Evolutionary conservation across 768 basidiomycete genomes (phyloP), one percentile per base, ranked within the genome.

Genomic region (Boletus subcaerulescens): DNA sequence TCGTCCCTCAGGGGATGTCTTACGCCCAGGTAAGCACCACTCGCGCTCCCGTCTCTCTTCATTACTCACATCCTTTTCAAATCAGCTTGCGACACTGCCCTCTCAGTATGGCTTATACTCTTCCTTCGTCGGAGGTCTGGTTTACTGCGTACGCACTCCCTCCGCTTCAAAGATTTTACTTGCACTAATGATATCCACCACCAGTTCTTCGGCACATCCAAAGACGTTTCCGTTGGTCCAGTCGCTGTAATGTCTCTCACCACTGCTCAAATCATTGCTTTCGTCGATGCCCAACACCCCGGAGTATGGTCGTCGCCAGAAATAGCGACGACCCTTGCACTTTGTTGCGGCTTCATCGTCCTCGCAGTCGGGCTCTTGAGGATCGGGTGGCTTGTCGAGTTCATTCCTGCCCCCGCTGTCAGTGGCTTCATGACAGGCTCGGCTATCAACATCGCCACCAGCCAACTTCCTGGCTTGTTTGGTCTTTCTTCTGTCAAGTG

Each of bases 211-310:
- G 96, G 94, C 22, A 98, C 97, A 0, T 92, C 92, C 29, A 98
- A 98, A 72, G 97, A 99, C 77, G 91, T 99, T 40, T 95, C 93
- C n/a, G 98, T 99, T 61, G 97, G 97, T 47, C 97, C 97, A 3
- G 96, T 98, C 61, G 96, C 97, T 9, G 96, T 99, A 68, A 97
- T 99, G 94, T 95, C 93, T 3, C 80, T 97, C 48, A 89, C 90
- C 18, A 83, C 86, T 17, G 80, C 91, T 9, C 84, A 91, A 68
- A 85, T 98, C 59, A 90, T 98, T 66, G 74, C 78, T 14, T 71
- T 80, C 35, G 83, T 97, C 49, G 64, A 87, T 42, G 63, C 74
- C 0, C 62, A 68, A 11, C 73, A 84, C 61, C 86, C 82, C 1
- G 73, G 72, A n/a, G 65, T 76, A 61, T 96, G 84, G 82, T 61